Evolutionary conservation across 306 rosid species (phyloP).

Genomic region (Macrotyloma uniflorum): DNA sequence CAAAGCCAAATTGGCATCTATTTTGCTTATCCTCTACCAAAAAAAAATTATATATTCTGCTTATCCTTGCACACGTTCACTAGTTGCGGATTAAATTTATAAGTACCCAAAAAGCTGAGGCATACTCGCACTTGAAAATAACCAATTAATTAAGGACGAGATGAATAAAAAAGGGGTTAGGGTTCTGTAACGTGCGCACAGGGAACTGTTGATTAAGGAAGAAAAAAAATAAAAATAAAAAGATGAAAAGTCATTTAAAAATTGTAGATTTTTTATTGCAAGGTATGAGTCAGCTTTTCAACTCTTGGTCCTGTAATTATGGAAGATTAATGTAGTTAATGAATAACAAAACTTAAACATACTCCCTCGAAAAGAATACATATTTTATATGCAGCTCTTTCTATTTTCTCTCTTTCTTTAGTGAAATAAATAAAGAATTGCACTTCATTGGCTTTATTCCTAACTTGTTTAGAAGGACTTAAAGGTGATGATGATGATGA

Average conservation of each 20-base stretch:
- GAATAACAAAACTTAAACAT: not conserved
- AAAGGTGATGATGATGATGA: constrained; percentile 16
- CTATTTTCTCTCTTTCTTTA: constrained; percentile 17
- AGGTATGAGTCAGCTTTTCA: constrained; percentile 31
- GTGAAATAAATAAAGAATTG: constrained; percentile 6
- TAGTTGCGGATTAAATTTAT: not conserved
- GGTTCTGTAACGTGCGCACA: not conserved
- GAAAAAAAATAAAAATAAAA: not conserved
- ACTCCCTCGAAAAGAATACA: not conserved
- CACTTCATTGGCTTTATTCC: constrained; percentile 31
- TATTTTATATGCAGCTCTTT: constrained; percentile 1
- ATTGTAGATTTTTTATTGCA: not conserved
- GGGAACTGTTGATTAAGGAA: not conserved
- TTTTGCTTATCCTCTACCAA: not conserved
- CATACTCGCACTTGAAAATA: not conserved
- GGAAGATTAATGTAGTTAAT: constrained; percentile 30
- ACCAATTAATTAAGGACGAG: constrained; percentile 8
- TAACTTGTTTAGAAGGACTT: constrained; percentile 33
- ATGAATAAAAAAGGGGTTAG: not conserved
- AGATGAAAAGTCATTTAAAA: not conserved
- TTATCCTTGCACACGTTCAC: constrained; percentile 3
- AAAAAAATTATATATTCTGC: not conserved
- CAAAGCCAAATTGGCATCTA: not conserved
- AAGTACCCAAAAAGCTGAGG: not conserved
- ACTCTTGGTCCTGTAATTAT: constrained; percentile 36